phyloP scores from a whole-genome alignment of 2,329 filamentous ascomycete genomes.

The Rhynchosporium secalis region DNA sequence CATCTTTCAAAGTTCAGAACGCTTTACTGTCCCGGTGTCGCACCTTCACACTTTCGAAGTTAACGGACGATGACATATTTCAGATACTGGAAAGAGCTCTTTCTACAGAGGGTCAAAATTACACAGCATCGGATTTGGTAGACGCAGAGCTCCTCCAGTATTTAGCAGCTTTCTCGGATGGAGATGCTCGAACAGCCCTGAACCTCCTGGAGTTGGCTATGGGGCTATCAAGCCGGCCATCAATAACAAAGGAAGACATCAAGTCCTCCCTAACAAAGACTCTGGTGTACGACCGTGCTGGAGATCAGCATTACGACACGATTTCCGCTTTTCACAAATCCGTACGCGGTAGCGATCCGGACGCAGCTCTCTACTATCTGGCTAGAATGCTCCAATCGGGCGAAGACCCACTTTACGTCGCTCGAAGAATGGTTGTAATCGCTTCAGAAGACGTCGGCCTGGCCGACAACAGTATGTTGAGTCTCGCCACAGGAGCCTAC shows the following conservation, averaged over 20 bases:
- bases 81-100: constrained; percentile 77
- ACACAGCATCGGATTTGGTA: constrained; percentile 56
- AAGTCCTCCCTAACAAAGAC: constrained; percentile 87
- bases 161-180: constrained; percentile 83
- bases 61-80: constrained; percentile 70
- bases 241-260: constrained; percentile 72
- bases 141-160: constrained; percentile 78
- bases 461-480: constrained; percentile 80
- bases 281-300: constrained; percentile 89
- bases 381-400: constrained; percentile 94
- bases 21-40: constrained; percentile 87
- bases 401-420: constrained; percentile 90
- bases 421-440: constrained; percentile 89
- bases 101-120: constrained; percentile 52
- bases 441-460: constrained; percentile 92
- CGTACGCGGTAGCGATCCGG: constrained; percentile 80
- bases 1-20: constrained; percentile 87
- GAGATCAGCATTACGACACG: constrained; percentile 96
- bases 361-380: constrained; percentile 91
- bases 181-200: constrained; percentile 88
- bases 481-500: constrained; percentile 82
- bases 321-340: constrained; percentile 98
- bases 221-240: constrained; percentile 64
- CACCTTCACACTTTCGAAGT: constrained; percentile 80
- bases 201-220: constrained; percentile 91